Evolutionary conservation across 371 early-diverging fungal species (phyloP), one percentile per base, ranked within the genome.

Genomic region (Apophysomyces sp.): DNA sequence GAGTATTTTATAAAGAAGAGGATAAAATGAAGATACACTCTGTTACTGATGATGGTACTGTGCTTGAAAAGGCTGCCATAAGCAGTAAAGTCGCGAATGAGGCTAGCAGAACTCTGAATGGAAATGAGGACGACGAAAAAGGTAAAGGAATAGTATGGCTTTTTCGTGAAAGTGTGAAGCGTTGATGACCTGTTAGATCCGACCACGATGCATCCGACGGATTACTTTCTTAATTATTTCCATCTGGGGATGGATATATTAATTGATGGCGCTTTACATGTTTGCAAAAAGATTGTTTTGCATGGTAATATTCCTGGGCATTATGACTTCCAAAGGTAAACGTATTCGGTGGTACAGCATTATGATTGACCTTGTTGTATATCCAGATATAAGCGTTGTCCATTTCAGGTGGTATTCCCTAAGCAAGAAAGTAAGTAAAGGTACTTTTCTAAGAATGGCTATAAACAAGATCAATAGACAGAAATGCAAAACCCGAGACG

Each of bases 281-380:
- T 81, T 4, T 86, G 89, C 65, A 87, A 86, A 63, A 93, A 91
- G 72, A 80, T 93, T 30, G 70, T 91, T 6, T 69, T 91, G 57
- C 92, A 93, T 67, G 82, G 83, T n/a, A 93, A 93, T 63, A 66
- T 86, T 0, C 88, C 88, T 13, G 89, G 91, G 2, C 91, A 89
- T 60, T 86, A 82, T 73, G 88, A 90, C 63, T 89, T 92, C 51
- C 84, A 84, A 60, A 79, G 83, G 84, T 91, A 80, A 13, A 52
- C 15, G 29, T 30, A 18, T 13, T 18, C 15, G 16, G 9, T 7
- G 27, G 60, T 3, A 13, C 16, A 40, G 3, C 11, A 57, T 30
- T 1, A 18, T 4, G 29, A 27, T 44, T 21, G 36, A 18, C 1
- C 4, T 6, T 21, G 34, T 12, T 16, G 36, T 16, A 39, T 27